Evolutionary conservation across 164 flowering plant genomes (phyloP).

Genomic region (Macadamia integrifolia): DNA sequence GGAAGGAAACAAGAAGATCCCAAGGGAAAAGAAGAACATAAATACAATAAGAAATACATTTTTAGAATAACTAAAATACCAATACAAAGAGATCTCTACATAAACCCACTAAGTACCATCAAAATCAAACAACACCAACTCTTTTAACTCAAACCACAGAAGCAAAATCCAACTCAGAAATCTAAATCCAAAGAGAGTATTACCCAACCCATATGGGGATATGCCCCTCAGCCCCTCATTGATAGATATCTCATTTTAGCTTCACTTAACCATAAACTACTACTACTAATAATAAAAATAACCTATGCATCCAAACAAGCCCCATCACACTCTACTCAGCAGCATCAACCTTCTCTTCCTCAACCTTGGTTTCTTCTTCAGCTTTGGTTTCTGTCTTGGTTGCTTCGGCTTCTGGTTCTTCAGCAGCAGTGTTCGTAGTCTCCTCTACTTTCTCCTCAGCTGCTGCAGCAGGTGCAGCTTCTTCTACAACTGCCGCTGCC

Average conservation of each 20-base stretch:
- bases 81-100: too few species aligned
- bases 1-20: too few species aligned
- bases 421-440: not conserved
- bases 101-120: not conserved
- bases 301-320: not conserved
- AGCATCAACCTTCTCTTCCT: not conserved
- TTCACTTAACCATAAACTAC: too few species aligned
- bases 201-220: too few species aligned
- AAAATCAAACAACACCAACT: not conserved
- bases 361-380: not conserved
- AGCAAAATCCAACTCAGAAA: not conserved
- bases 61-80: too few species aligned
- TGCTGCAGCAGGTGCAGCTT: not conserved
- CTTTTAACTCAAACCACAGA: not conserved
- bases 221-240: too few species aligned
- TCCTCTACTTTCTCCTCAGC: not conserved
- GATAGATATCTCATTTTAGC: too few species aligned
- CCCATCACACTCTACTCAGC: not conserved
- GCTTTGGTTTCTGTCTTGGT: not conserved
- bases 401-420: not conserved
- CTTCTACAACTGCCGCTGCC: not conserved
- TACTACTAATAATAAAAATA: too few species aligned
- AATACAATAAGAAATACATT: too few species aligned
- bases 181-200: too few species aligned
- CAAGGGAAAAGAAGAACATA: too few species aligned